These are phyloP conservation scores for Tylopilus rubrobrunneus DNA, from an alignment of 768 basidiomycete genomes.

Conservation along the genomic window DNA sequence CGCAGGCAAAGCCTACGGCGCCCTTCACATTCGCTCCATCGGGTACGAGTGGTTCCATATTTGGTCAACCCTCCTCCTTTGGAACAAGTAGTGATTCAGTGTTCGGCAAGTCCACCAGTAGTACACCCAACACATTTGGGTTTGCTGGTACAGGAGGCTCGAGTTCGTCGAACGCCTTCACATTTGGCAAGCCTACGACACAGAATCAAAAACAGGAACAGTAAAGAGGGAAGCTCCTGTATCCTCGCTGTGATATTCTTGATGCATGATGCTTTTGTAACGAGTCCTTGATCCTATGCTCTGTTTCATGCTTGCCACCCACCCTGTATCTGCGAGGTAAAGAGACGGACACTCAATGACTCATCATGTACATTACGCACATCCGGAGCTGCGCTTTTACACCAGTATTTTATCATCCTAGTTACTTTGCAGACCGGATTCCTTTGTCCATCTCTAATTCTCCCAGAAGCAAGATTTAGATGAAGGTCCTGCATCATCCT, in stretches of 20 bases:
- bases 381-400: constrained; percentile 1
- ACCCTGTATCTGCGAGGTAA: neutral
- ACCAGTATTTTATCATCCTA: neutral
- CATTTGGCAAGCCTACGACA: constrained; percentile 25
- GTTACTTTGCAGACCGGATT: neutral
- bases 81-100: constrained; percentile 1
- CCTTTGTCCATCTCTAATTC: neutral
- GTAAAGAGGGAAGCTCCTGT: constrained; percentile 3
- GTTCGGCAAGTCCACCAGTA: constrained; percentile 18
- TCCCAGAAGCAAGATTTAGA: no score
- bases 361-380: constrained; percentile 18
- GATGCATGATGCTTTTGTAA: neutral
- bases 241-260: neutral
- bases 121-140: constrained; percentile 29
- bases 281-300: neutral
- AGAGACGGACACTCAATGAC: neutral
- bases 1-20: constrained; percentile 29
- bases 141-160: constrained; percentile 25
- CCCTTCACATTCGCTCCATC: constrained; percentile 19
- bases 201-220: constrained; percentile 35
- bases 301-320: neutral
- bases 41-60: constrained; percentile 1
- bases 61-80: constrained; percentile 9
- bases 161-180: constrained; percentile 12
- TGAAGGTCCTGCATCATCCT: no score